phyloP scores from a whole-genome alignment of 1,284 basidiomycete species.

The Cerioporus squamosus region DNA sequence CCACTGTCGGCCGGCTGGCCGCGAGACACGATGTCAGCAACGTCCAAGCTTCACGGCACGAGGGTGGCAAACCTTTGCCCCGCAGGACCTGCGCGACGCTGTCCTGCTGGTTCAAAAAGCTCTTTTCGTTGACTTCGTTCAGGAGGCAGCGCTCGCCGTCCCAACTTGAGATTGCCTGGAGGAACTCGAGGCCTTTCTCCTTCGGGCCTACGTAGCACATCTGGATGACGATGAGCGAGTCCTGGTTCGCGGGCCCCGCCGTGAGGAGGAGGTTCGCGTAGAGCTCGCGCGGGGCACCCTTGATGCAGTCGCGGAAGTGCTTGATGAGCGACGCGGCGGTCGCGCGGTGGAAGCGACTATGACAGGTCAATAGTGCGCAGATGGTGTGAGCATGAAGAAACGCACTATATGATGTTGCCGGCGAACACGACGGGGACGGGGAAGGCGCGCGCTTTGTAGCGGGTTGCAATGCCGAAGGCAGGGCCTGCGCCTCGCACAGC shows the following conservation, averaged over 20 bases:
- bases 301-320: conserved; percentile 92
- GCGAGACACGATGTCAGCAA: neutral
- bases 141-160: conserved; percentile 80
- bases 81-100: conserved; percentile 88
- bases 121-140: conserved; percentile 90
- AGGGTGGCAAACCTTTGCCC: conserved; percentile 61
- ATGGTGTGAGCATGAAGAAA: neutral
- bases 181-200: conserved; percentile 77
- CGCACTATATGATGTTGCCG: conserved; percentile 87
- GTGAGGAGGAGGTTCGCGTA: conserved; percentile 91
- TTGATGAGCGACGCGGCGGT: conserved; percentile 87
- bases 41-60: neutral
- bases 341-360: conserved; percentile 80
- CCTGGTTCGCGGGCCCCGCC: conserved; percentile 80
- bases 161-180: conserved; percentile 86
- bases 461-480: conserved; percentile 83
- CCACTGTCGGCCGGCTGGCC: conserved; percentile 79
- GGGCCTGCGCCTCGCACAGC: conserved; percentile 86
- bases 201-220: conserved; percentile 84
- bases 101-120: conserved; percentile 87
- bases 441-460: conserved; percentile 85
- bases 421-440: conserved; percentile 89
- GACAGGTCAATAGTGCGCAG: neutral
- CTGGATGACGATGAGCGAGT: conserved; percentile 87
- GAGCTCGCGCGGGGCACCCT: conserved; percentile 82